Base-by-base conservation (phyloP, 2,329 filamentous ascomycete genomes). In the Cladosporium halotolerans region DNA sequence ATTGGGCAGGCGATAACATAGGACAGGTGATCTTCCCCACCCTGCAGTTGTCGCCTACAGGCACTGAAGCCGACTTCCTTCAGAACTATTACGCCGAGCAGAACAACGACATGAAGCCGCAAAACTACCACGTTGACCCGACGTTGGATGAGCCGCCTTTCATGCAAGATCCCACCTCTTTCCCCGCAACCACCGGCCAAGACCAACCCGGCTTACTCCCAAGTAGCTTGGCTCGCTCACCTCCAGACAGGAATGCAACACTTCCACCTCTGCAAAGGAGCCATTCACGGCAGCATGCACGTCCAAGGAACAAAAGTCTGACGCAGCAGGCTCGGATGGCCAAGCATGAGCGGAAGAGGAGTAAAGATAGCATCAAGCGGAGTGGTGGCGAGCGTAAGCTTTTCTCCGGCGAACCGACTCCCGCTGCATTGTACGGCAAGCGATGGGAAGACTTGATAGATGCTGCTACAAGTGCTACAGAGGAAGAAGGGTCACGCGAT, bases 381-480 rank as follows among this genome's bases (percentile, higher is more conserved):
- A 76, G 89, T 59, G 85, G 86, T 65, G 80, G 85, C 54, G 83
- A 85, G 62, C 81, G 88, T 58, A 95, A 96, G 72, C 88, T 89
- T 53, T 81, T 88, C 60, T 95, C 89, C 13, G 88, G 88, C 40
- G 92, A 96, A 70, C 90, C 91, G 19, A 14, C 16, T n/a, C 85
- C 87, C 55, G 87, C 79, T 14, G 81, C 79, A 63, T 75, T 80
- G 45, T 83, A 88, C 72, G 90, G 89, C 60, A 95, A 93, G 73
- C 81, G 92, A 64, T 97, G 92, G 93, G 89, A 96, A 71, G 92
- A 97, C 70, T 78, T 97, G 56, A 95, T 97, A 60, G 91, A 96
- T 71, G 92, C 92, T 49, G 92, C 88, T 52, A 90, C 92, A 32
- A 96, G 89, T 57, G 90, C 91, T 28, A 95, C 89, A 3, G 91